Evolutionary conservation across 2,329 filamentous ascomycete species (phyloP).

Genomic region (Geoglossum cookeanum): DNA sequence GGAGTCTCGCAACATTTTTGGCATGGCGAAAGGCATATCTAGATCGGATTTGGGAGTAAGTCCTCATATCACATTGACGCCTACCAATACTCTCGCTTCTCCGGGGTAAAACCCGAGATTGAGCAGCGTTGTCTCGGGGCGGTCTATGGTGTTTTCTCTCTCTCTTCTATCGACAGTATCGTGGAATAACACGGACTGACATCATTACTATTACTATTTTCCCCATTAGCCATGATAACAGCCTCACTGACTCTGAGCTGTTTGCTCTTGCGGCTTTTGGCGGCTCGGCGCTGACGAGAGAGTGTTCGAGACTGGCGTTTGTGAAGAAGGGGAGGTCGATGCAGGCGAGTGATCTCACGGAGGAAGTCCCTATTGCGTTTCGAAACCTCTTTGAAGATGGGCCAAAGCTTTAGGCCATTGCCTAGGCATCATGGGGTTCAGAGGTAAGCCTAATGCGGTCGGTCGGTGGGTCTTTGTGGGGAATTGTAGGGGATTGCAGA

Average conservation of each 20-base stretch:
- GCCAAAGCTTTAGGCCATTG: conserved; percentile 19
- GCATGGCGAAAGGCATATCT: conserved; percentile 79
- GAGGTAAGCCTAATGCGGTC: too few relatives aligned
- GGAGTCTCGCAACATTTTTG: conserved; percentile 69
- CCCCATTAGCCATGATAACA: conserved; percentile 24
- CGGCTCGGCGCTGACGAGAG: conserved; percentile 71
- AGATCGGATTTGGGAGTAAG: conserved; percentile 52
- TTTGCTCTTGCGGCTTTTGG: conserved; percentile 68
- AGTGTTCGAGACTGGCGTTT: conserved; percentile 78
- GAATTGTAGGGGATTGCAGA: too few relatives aligned
- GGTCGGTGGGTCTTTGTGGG: too few relatives aligned
- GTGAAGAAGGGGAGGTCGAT: conserved; percentile 67
- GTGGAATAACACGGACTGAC: too few relatives aligned
- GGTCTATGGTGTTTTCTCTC: conserved; percentile 18
- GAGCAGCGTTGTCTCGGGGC: conserved; percentile 14
- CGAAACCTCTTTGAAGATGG: conserved; percentile 55
- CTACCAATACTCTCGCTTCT: too few relatives aligned
- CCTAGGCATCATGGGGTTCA: too few relatives aligned
- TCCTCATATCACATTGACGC: not conserved
- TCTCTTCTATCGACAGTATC: too few relatives aligned
- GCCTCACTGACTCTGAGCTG: conserved; percentile 38
- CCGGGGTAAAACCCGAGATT: not conserved
- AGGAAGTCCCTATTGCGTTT: conserved; percentile 73
- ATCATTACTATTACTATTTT: too few relatives aligned
- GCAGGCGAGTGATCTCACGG: conserved; percentile 84